Percentiles rank a stretch among this genome's conserved stretches.
Evolutionary conservation across 1,284 basidiomycete genomes (phyloP).

Genomic region (Puccinia novopanici): DNA sequence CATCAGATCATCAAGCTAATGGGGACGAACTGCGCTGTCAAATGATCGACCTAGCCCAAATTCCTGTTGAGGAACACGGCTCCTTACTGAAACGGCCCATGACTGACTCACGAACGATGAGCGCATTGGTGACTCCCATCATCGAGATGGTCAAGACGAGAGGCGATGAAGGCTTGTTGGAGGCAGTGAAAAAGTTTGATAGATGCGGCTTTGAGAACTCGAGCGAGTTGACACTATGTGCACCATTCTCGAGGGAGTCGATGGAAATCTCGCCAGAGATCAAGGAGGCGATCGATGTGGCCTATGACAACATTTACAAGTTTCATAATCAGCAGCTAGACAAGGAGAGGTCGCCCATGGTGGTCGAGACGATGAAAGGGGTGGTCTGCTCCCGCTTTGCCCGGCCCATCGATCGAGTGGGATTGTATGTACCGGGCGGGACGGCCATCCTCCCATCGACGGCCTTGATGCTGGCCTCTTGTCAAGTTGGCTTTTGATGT

Average conservation of each 20-base stretch:
- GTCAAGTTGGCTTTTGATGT: constrained; percentile 95
- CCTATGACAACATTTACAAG: constrained; percentile 81
- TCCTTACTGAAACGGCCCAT: constrained; percentile 35
- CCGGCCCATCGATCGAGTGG: constrained; percentile 88
- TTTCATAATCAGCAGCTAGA: constrained; percentile 86
- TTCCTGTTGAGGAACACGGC: not conserved
- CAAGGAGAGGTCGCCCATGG: constrained; percentile 66
- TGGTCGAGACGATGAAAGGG: constrained; percentile 96
- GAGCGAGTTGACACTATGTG: not conserved
- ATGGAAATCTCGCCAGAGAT: constrained; percentile 59
- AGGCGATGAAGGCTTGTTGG: constrained; percentile 64
- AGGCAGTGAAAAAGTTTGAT: constrained; percentile 54
- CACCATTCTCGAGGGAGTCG: constrained; percentile 1
- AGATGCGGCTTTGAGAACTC: not conserved
- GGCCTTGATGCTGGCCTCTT: constrained; percentile 96
- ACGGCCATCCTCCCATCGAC: constrained; percentile 95
- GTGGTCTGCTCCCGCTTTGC: constrained; percentile 93
- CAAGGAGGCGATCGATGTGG: constrained; percentile 81
- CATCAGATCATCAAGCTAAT: constrained; percentile 1
- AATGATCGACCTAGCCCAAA: constrained; percentile 51
- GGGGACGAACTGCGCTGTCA: constrained; percentile 15
- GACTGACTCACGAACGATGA: constrained; percentile 42
- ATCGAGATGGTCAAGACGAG: constrained; percentile 55
- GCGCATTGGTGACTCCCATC: constrained; percentile 61
- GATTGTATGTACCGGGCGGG: constrained; percentile 95